Evolutionary conservation across 495 filamentous ascomycete genomes (phyloP).

Genomic region (Aspergillus indologenus): DNA sequence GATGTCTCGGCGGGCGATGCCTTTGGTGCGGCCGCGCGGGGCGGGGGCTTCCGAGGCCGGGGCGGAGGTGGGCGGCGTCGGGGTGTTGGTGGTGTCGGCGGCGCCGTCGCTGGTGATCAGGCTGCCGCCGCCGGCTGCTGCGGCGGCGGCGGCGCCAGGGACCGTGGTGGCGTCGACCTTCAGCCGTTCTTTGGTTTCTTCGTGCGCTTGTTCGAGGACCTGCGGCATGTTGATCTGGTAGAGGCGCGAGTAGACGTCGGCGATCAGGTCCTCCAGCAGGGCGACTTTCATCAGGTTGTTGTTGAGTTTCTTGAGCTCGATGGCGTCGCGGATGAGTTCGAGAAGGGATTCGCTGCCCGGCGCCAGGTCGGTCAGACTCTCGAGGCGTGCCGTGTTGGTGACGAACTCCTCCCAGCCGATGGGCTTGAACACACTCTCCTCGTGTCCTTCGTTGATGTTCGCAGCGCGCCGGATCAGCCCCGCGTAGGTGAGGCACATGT

Average conservation of each 20-base stretch:
- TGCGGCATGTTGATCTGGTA: slow-evolving; percentile 56
- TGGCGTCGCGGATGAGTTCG: slow-evolving; percentile 74
- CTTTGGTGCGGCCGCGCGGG: slow-evolving; percentile 52
- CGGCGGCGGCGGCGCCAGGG: too few species aligned
- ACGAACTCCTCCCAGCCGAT: slow-evolving; percentile 79
- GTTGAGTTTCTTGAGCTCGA: slow-evolving; percentile 90
- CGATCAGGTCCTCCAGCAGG: slow-evolving; percentile 84
- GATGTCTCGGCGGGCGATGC: slow-evolving; percentile 62
- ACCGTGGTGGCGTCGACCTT: slow-evolving; percentile 54
- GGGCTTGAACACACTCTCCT: slow-evolving; percentile 79
- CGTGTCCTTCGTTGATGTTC: slow-evolving; percentile 59
- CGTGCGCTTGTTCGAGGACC: slow-evolving; percentile 45
- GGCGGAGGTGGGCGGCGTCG: slow-evolving; percentile 33
- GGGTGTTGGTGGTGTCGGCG: slow-evolving; percentile 27
- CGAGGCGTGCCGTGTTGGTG: slow-evolving; percentile 52
- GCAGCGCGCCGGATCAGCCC: slow-evolving; percentile 68
- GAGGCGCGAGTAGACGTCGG: slow-evolving; percentile 79
- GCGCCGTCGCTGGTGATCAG: slow-evolving; percentile 40
- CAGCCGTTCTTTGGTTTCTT: slow-evolving; percentile 56
- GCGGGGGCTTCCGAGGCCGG: slow-evolving; percentile 41
- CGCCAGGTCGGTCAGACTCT: slow-evolving; percentile 46
- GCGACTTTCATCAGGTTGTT: slow-evolving; percentile 77
- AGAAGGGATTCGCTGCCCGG: slow-evolving; percentile 46
- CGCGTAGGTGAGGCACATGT: slow-evolving; percentile 70
- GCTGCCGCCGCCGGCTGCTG: slow-evolving; percentile 22